Evolutionary conservation across 257 asterid species (phyloP).

Genomic region (Solanum pimpinellifolium): DNA sequence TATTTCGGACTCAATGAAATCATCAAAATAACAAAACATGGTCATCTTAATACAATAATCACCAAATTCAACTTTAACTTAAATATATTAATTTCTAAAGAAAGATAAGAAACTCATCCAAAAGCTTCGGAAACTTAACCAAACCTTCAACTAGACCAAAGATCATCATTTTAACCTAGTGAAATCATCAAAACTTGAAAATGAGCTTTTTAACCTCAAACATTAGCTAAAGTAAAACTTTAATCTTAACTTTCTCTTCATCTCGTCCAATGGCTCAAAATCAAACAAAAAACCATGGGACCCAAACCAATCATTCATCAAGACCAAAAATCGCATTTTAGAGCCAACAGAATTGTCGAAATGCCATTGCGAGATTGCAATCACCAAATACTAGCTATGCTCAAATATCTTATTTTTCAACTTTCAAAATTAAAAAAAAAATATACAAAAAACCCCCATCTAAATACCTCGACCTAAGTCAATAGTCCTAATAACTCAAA

Average conservation of each 20-base stretch:
- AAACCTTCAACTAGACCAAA: neutral
- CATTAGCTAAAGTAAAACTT: neutral
- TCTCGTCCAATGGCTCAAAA: neutral
- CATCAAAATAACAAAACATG: neutral
- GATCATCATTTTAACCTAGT: neutral
- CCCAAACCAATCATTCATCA: neutral
- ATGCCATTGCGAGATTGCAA: neutral
- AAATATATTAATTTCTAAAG: too few relatives aligned
- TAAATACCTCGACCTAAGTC: neutral
- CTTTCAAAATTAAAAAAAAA: neutral
- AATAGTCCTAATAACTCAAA: too few relatives aligned
- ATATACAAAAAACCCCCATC: neutral
- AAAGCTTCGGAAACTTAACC: neutral
- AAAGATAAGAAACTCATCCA: neutral
- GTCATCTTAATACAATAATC: neutral
- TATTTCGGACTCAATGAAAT: neutral
- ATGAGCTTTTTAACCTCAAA: neutral
- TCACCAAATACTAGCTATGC: neutral
- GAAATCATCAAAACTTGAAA: neutral
- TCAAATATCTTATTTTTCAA: too few relatives aligned
- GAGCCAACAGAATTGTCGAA: neutral
- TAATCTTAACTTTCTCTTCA: neutral
- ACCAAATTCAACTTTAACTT: neutral
- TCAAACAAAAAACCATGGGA: neutral
- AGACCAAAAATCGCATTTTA: too few relatives aligned